A percentile compares a stretch with the other conserved stretches of the same genome.
Conservation (phyloP, 2,329 filamentous ascomycete genomes). For the Penicillium sp. region DNA sequence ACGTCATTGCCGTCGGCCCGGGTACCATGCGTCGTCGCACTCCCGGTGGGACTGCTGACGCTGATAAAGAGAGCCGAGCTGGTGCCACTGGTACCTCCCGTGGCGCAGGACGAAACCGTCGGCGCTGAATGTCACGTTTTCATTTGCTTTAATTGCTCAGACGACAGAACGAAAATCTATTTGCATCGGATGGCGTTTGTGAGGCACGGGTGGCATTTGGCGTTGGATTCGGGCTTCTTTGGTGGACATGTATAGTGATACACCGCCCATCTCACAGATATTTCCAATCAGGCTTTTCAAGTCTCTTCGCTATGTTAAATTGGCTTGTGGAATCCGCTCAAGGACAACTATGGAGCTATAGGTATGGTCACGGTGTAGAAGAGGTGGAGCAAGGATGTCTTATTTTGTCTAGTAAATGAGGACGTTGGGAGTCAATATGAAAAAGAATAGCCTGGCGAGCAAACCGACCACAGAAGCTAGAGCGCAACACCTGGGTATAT, state of each 20-base stretch:
- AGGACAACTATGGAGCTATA: not conserved
- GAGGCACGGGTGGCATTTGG: not conserved
- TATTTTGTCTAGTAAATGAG: not conserved
- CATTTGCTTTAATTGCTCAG: not conserved
- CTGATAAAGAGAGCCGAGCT: constrained; percentile 24
- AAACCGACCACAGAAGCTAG: constrained; percentile 12
- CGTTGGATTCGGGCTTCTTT: not conserved
- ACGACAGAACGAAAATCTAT: not conserved
- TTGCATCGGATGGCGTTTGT: constrained; percentile 14
- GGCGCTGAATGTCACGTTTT: constrained; percentile 22
- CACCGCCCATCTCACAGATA: not conserved
- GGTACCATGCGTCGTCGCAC: constrained; percentile 87
- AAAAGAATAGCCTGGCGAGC: constrained; percentile 6
- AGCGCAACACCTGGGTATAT: constrained; percentile 16
- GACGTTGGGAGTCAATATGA: not conserved
- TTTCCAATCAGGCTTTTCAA: no score
- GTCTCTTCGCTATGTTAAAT: not conserved
- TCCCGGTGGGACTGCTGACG: constrained; percentile 54
- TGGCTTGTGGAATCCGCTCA: not conserved
- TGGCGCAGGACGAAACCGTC: constrained; percentile 28
- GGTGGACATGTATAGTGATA: not conserved
- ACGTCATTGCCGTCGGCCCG: constrained; percentile 61
- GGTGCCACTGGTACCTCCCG: constrained; percentile 22
- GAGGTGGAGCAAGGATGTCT: not conserved
- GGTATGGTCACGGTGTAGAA: not conserved